These are phyloP conservation scores for Macaranga tanarius DNA, from an alignment of 441 rosid species.

Conservation along the genomic window DNA sequence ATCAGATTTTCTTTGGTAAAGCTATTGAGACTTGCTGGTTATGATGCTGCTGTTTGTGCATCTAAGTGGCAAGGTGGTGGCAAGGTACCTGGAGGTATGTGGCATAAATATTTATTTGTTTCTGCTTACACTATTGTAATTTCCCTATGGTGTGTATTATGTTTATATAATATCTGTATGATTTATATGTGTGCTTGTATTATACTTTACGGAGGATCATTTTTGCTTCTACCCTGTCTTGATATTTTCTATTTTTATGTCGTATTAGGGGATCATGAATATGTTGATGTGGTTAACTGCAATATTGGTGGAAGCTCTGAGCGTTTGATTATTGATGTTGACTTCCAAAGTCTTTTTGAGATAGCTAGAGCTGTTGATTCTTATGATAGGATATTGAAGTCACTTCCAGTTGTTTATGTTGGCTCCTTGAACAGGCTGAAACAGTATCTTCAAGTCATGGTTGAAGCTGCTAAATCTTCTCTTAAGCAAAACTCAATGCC, in stretches of 20 bases:
- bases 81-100: slow-evolving; percentile 91
- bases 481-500: slow-evolving; percentile 91
- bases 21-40: slow-evolving; percentile 70
- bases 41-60: slow-evolving; percentile 83
- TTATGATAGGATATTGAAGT: slow-evolving; percentile 65
- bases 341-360: slow-evolving; percentile 87
- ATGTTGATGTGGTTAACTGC: slow-evolving; percentile 61
- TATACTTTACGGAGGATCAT: background rate
- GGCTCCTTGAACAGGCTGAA: slow-evolving; percentile 63
- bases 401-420: slow-evolving; percentile 71
- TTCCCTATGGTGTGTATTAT: background rate
- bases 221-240: background rate
- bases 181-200: background rate
- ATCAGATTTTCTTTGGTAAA: slow-evolving; percentile 70
- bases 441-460: slow-evolving; percentile 84
- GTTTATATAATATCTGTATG: background rate
- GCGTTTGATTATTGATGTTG: slow-evolving; percentile 74
- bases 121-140: background rate
- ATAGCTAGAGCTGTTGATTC: slow-evolving; percentile 91
- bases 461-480: slow-evolving; percentile 72
- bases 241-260: background rate
- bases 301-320: slow-evolving; percentile 47
- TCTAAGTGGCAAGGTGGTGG: slow-evolving; percentile 78
- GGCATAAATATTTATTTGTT: background rate
- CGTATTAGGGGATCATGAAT: slow-evolving; percentile 81